Conservation (phyloP, 805 yeast genomes). For the Nakazawaea ernobii region DNA sequence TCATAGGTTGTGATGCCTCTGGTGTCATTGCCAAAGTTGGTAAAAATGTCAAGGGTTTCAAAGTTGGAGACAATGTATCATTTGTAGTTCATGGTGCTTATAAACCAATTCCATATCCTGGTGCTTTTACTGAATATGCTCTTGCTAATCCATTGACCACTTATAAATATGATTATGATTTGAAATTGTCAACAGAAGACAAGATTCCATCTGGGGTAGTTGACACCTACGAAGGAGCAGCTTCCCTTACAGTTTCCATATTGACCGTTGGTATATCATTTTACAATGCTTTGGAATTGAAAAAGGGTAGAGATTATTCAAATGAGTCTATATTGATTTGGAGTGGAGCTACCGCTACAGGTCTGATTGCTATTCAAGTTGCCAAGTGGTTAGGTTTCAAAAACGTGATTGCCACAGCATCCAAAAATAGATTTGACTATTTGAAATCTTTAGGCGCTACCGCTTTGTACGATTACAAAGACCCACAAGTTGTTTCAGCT, state of each 20-base stretch:
- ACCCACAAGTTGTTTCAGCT: constrained; percentile 21
- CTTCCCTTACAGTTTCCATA: constrained; percentile 48
- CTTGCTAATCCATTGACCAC: constrained; percentile 11
- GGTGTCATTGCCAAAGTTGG: constrained; percentile 53
- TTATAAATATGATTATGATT: not conserved
- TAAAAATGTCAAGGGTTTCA: constrained; percentile 29
- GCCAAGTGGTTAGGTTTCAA: constrained; percentile 39
- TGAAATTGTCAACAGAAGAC: not conserved
- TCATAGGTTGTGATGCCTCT: constrained; percentile 55
- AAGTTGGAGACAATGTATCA: constrained; percentile 50
- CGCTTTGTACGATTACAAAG: constrained; percentile 27
- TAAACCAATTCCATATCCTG: constrained; percentile 33
- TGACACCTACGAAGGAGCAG: constrained; percentile 59
- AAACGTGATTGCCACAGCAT: constrained; percentile 25
- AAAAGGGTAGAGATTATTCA: constrained; percentile 18
- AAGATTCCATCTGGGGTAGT: constrained; percentile 30
- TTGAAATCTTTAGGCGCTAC: constrained; percentile 29
- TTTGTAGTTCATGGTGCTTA: constrained; percentile 50
- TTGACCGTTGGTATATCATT: constrained; percentile 44
- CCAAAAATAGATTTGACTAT: constrained; percentile 17
- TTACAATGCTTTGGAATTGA: constrained; percentile 35
- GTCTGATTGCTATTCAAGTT: constrained; percentile 51
- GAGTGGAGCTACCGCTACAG: constrained; percentile 66
- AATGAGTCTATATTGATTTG: constrained; percentile 43
- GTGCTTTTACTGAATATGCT: constrained; percentile 56